Percentiles rank a stretch among this genome's conserved stretches.
Evolutionary conservation across 1,139 yeast species (phyloP).

Genomic region (Geotrichum carabidarum): DNA sequence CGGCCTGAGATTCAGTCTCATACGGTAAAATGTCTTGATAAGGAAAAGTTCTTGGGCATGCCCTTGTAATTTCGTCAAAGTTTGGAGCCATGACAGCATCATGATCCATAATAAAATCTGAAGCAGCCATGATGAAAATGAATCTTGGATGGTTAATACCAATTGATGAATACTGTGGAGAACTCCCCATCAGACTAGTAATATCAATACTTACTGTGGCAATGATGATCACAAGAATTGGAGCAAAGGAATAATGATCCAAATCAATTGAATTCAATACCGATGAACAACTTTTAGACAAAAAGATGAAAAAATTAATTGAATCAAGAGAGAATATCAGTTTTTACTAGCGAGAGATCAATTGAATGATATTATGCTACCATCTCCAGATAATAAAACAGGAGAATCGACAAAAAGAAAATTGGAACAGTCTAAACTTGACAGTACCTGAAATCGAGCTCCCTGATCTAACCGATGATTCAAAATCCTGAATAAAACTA

Average conservation of each 20-base stretch:
- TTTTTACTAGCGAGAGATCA: no score
- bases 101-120: neutral
- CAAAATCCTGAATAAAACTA: no score
- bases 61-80: constrained; percentile 11
- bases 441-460: no score
- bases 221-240: neutral
- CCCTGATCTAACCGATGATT: no score
- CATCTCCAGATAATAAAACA: neutral
- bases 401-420: neutral
- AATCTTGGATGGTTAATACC: neutral
- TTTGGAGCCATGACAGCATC: constrained; percentile 9
- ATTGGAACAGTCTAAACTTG: neutral
- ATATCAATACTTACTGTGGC: neutral
- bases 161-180: neutral
- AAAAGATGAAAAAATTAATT: neutral
- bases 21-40: constrained; percentile 71
- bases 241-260: neutral
- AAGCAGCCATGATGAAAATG: neutral
- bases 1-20: constrained; percentile 60
- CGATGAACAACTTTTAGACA: neutral
- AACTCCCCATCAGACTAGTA: neutral
- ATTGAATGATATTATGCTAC: no score
- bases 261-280: neutral
- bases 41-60: constrained; percentile 48
- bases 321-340: neutral